phyloP scores from a whole-genome alignment of 305 asterid species.

The Striga hermonthica region DNA sequence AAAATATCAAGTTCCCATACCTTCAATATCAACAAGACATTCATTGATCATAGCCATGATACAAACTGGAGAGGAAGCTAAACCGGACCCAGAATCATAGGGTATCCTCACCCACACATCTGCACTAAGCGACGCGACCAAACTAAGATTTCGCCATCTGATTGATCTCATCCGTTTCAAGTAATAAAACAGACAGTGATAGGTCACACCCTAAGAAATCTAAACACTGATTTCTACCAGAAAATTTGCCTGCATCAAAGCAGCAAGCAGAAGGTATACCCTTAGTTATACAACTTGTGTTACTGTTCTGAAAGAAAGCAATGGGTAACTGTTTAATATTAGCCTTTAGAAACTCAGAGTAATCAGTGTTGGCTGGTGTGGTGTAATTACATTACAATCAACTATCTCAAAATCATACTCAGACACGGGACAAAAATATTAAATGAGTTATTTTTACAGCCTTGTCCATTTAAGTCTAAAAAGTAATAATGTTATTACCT shows the following conservation, averaged over 20 bases:
- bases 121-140: slow-evolving; percentile 61
- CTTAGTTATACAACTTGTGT: slow-evolving; percentile 42
- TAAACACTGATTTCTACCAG: slow-evolving; percentile 59
- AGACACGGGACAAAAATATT: no score
- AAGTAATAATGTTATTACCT: no score
- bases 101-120: slow-evolving; percentile 93
- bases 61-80: slow-evolving; percentile 50
- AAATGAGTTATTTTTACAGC: no score
- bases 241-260: slow-evolving; percentile 54
- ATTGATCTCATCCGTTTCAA: slow-evolving; percentile 41
- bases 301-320: slow-evolving; percentile 43
- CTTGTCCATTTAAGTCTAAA: no score
- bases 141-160: slow-evolving; percentile 38
- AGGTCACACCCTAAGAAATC: slow-evolving; percentile 73
- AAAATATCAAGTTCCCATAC: slow-evolving; percentile 38
- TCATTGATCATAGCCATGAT: slow-evolving; percentile 61
- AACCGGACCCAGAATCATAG: slow-evolving; percentile 38
- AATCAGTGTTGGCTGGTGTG: slow-evolving; percentile 57
- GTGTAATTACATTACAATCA: slow-evolving; percentile 60
- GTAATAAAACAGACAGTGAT: slow-evolving; percentile 55
- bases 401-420: slow-evolving; percentile 59
- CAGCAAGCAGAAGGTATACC: slow-evolving; percentile 70
- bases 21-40: slow-evolving; percentile 64
- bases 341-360: slow-evolving; percentile 57
- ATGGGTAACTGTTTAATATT: slow-evolving; percentile 50